phyloP scores from a whole-genome alignment of 148 eudicot genomes.

The Hydrangea macrophylla region DNA sequence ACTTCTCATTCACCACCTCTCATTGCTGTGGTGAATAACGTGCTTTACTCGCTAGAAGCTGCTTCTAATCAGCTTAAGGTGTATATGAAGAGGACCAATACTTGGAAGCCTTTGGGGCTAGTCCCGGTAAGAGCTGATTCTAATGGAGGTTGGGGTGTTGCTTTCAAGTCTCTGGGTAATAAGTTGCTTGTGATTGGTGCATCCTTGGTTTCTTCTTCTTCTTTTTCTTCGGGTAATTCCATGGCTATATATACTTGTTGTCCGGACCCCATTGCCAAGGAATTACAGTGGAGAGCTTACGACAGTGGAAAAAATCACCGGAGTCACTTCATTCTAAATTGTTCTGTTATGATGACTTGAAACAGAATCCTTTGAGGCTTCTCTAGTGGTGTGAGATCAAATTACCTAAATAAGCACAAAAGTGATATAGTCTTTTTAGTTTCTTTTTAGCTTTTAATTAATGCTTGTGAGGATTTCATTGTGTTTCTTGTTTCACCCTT shows the following conservation, averaged over 20 bases:
- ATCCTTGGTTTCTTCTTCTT: slow-evolving; percentile 18
- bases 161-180: slow-evolving; percentile 72
- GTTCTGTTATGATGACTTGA: slow-evolving; percentile 71
- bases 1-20: slow-evolving; percentile 65
- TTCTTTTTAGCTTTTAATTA: neutral
- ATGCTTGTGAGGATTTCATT: no score
- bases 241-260: slow-evolving; percentile 58
- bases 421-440: neutral
- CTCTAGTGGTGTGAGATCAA: neutral
- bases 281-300: slow-evolving; percentile 44
- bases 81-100: slow-evolving; percentile 54
- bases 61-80: slow-evolving; percentile 58
- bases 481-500: no score
- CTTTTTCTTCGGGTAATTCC: slow-evolving; percentile 24
- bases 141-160: slow-evolving; percentile 78
- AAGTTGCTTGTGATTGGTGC: slow-evolving; percentile 68
- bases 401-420: slow-evolving; percentile 1
- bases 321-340: slow-evolving; percentile 55
- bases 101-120: slow-evolving; percentile 60
- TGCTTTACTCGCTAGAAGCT: slow-evolving; percentile 56
- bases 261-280: slow-evolving; percentile 43
- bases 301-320: slow-evolving; percentile 32
- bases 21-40: slow-evolving; percentile 64
- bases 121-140: slow-evolving; percentile 65
- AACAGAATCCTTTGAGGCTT: neutral